A percentile compares a stretch with the other conserved stretches of the same genome.
Conservation (phyloP, 495 filamentous ascomycete species). For the Talaromyces liani region DNA sequence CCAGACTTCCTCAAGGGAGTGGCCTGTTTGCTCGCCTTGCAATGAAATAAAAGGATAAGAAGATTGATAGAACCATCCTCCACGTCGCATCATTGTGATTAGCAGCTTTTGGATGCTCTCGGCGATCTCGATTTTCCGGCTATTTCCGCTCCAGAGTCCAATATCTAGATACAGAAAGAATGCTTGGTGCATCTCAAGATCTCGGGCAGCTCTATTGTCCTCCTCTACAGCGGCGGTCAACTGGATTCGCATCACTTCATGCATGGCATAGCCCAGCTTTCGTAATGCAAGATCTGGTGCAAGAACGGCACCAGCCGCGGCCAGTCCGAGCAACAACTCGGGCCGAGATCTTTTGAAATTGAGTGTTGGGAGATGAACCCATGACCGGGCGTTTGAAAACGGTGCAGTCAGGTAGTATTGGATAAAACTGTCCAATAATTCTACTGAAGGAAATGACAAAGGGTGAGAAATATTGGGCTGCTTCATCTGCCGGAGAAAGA, state of each 20-base stretch:
- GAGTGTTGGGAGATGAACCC: slow-evolving; percentile 53
- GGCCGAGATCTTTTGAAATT: slow-evolving; percentile 41
- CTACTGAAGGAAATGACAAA: slow-evolving; percentile 53
- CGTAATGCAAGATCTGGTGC: slow-evolving; percentile 48
- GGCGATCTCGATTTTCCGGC: slow-evolving; percentile 61
- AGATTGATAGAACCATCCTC: slow-evolving; percentile 14
- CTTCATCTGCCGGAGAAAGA: slow-evolving; percentile 46
- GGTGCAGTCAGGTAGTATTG: slow-evolving; percentile 52
- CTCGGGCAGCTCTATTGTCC: slow-evolving; percentile 47
- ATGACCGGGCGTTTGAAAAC: slow-evolving; percentile 38
- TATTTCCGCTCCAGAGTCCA: slow-evolving; percentile 60
- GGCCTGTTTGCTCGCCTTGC: slow-evolving; percentile 35
- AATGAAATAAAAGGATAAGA: slow-evolving; percentile 38
- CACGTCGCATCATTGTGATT: slow-evolving; percentile 38
- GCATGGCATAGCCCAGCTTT: slow-evolving; percentile 55
- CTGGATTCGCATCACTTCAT: slow-evolving; percentile 49
- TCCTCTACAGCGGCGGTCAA: slow-evolving; percentile 48
- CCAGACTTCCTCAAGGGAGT: slow-evolving; percentile 50
- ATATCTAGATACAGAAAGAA: slow-evolving; percentile 48
- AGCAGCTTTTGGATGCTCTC: slow-evolving; percentile 50
- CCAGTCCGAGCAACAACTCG: slow-evolving; percentile 47
- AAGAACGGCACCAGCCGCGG: slow-evolving; percentile 48
- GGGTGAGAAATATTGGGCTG: slow-evolving; percentile 37
- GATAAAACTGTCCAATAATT: slow-evolving; percentile 51
- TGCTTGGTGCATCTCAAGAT: slow-evolving; percentile 48